phyloP scores from a whole-genome alignment of 2,329 filamentous ascomycete species.

The Chrysosporium queenslandicum region DNA sequence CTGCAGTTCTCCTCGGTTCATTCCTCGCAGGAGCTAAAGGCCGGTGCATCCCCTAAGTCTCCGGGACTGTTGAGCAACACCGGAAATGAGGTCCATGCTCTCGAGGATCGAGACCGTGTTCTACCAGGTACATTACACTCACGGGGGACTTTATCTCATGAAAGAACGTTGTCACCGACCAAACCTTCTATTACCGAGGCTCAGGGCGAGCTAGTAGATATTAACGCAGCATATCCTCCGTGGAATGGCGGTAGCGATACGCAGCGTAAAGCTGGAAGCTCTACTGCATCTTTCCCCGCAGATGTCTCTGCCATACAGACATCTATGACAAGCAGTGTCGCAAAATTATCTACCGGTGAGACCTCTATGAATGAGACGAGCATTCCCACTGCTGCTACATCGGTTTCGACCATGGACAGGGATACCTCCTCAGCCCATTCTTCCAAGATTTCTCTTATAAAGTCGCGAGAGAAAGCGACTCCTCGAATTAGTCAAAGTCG shows the following conservation, averaged over 20 bases:
- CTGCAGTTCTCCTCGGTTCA: slow-evolving; percentile 25
- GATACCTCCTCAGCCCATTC: slow-evolving; percentile 23
- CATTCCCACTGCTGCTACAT: slow-evolving; percentile 23
- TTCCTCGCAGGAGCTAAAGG: slow-evolving; percentile 25
- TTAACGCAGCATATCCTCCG: slow-evolving; percentile 21
- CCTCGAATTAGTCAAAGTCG: slow-evolving; percentile 37
- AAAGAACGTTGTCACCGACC: slow-evolving; percentile 12
- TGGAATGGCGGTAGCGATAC: slow-evolving; percentile 21
- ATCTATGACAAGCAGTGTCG: slow-evolving; percentile 25
- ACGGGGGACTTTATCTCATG: slow-evolving; percentile 10
- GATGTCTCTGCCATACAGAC: slow-evolving; percentile 24
- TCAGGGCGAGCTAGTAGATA: slow-evolving; percentile 24
- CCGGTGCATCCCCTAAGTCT: slow-evolving; percentile 25
- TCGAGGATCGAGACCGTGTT: slow-evolving; percentile 3
- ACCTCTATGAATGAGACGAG: slow-evolving; percentile 24
- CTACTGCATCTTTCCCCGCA: slow-evolving; percentile 24
- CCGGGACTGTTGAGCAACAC: slow-evolving; percentile 25
- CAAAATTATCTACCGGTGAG: slow-evolving; percentile 24
- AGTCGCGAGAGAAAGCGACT: slow-evolving; percentile 27
- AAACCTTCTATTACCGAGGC: slow-evolving; percentile 18
- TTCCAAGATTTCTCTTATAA: slow-evolving; percentile 22
- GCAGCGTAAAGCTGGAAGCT: slow-evolving; percentile 23
- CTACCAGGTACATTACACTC: neutral
- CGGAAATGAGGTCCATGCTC: neutral
- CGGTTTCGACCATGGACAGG: slow-evolving; percentile 25